These are phyloP conservation scores for Corylus avellana DNA, from an alignment of 306 rosid species.

Conservation along the genomic window DNA sequence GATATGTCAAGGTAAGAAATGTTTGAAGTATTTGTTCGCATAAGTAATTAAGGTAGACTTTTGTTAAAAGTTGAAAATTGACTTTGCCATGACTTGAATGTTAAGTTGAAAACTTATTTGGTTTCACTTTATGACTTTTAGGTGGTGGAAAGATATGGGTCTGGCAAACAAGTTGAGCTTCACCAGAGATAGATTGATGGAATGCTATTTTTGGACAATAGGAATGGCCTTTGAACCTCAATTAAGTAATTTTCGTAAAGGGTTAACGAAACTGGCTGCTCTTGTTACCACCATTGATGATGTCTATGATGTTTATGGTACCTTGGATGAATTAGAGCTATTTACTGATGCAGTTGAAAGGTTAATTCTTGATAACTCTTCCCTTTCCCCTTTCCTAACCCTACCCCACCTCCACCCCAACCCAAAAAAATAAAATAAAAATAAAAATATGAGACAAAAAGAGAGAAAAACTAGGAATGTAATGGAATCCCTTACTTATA, in stretches of 20 bases:
- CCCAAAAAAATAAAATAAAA: no score
- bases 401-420: no score
- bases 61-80: no score
- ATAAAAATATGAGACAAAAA: no score
- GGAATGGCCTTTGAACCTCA: constrained; percentile 54
- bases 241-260: constrained; percentile 34
- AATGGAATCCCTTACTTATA: no score
- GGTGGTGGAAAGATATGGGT: constrained; percentile 62
- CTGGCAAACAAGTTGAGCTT: constrained; percentile 51
- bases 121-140: background rate
- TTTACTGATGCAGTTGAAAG: constrained; percentile 55
- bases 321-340: constrained; percentile 47
- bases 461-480: no score
- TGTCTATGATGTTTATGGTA: constrained; percentile 59
- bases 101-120: background rate
- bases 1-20: constrained; percentile 42
- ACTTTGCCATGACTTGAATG: background rate
- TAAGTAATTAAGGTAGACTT: no score
- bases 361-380: constrained; percentile 21
- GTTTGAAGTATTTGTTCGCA: background rate
- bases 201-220: constrained; percentile 49
- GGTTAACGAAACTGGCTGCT: constrained; percentile 46
- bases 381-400: background rate
- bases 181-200: constrained; percentile 52
- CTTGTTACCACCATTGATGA: constrained; percentile 51